Evolutionary conservation across 2,329 filamentous ascomycete species (phyloP).

Genomic region (Aspergillus sergii): DNA sequence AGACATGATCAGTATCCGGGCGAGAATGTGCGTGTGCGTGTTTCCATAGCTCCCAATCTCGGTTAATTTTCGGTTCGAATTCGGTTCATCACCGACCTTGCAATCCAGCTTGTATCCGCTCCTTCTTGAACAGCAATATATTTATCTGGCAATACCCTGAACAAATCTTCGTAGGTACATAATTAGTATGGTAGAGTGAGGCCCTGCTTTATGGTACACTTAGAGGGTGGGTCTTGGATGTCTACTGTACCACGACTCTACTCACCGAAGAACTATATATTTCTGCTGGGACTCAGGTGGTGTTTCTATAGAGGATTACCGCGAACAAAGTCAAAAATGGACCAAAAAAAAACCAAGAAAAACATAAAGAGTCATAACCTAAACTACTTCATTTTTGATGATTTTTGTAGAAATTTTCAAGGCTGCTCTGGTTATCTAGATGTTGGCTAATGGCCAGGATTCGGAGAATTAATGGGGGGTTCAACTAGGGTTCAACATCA

Average conservation of each 20-base stretch:
- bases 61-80: not conserved
- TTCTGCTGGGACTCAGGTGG: not conserved
- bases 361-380: rapidly evolving
- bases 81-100: not conserved
- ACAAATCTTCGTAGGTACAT: not conserved
- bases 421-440: not conserved
- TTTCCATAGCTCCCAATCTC: not conserved
- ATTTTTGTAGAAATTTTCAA: not conserved
- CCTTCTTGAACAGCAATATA: not conserved
- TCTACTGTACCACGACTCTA: not conserved
- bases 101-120: not conserved
- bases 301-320: not conserved
- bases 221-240: no score
- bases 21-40: no score
- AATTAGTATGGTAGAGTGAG: not conserved
- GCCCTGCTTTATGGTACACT: not conserved
- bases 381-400: not conserved
- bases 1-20: no score
- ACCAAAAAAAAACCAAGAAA: not conserved
- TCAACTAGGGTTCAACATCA: not conserved
- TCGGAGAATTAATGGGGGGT: not conserved
- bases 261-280: not conserved
- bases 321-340: not conserved
- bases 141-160: not conserved
- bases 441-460: not conserved